Evolutionary conservation across 139 green algal species (phyloP).

Genomic region (Coelastrella sp.): DNA sequence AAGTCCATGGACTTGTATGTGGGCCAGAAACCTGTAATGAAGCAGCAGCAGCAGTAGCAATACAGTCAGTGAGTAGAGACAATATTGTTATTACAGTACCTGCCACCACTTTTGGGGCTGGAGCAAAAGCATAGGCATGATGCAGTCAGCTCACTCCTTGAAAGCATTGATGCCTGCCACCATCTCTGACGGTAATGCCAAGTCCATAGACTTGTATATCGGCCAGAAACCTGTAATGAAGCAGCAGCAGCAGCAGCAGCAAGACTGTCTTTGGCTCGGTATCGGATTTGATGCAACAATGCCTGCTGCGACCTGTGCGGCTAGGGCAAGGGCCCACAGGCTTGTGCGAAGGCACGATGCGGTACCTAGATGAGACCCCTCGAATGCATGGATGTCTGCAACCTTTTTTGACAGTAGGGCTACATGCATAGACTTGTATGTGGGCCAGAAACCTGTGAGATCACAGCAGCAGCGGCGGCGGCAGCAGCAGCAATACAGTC

Average conservation of each 20-base stretch:
- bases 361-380: too few relatives aligned
- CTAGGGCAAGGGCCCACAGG: too few relatives aligned
- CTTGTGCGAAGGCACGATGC: too few relatives aligned
- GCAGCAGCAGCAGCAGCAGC: neutral
- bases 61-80: neutral
- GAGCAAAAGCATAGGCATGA: too few relatives aligned
- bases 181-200: conserved; percentile 95
- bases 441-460: conserved; percentile 84
- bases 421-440: conserved; percentile 87
- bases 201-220: conserved; percentile 74
- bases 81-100: neutral
- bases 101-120: too few relatives aligned
- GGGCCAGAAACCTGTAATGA: conserved; percentile 83
- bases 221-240: conserved; percentile 84
- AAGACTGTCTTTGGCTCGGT: too few relatives aligned
- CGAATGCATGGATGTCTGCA: conserved; percentile 84
- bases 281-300: too few relatives aligned
- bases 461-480: neutral
- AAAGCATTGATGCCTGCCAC: conserved; percentile 84
- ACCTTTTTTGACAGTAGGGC: conserved; percentile 93
- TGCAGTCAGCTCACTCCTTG: conserved; percentile 62
- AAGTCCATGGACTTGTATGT: conserved; percentile 92
- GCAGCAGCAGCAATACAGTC: neutral
- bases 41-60: neutral
- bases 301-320: too few relatives aligned